Evolutionary conservation across 148 eudicot genomes (phyloP), one percentile per base, ranked within the genome.

Genomic region (Heliamphora exappendiculata): DNA sequence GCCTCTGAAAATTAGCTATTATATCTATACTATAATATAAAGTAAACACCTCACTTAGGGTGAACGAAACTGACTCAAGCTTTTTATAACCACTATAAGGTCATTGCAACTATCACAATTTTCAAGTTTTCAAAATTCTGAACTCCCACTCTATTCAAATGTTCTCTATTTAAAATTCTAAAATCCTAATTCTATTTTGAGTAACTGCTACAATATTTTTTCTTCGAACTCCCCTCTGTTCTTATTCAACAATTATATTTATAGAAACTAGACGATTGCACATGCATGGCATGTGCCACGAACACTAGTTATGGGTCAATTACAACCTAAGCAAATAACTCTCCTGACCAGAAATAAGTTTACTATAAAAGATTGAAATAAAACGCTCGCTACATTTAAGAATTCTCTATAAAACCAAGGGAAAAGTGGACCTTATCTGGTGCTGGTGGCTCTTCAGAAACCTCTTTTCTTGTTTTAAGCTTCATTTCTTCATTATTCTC

Each of bases 401-500:
- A 37, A 26, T 4, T 17, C 60, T 12, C 54, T 42, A 74, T 45
- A 73, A 36, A 67, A 36, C 31, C 67, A 44, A 64, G 50, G 28
- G 26, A 49, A 77, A 84, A 67, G 78, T 85, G 70, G 44, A 95
- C 98, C 98, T 88, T 95, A 84, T 95, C 86, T 16, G 82, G 86
- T 50, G 86, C 72, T 24, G 41, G 81, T 9, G 90, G 86, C 80
- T 88, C 94, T 78, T 78, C 90, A 67, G 83, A 72, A 73, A 73
- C 78, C 65, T 91, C 96, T 80, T 85, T 82, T 85, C 88, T 87
- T 36, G 96, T 82, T 85, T 85, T 90, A 80, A 76, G 85, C 78
- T 67, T 91, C 83, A 80, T 76, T 66, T 86, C 92, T 81, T 95
- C 99, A 65, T 86, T 89, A 76, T 82, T 85, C 79, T 91, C 94